Evolutionary conservation across 2,329 filamentous ascomycete species (phyloP).

Genomic region (Arthrinium puccinioides): DNA sequence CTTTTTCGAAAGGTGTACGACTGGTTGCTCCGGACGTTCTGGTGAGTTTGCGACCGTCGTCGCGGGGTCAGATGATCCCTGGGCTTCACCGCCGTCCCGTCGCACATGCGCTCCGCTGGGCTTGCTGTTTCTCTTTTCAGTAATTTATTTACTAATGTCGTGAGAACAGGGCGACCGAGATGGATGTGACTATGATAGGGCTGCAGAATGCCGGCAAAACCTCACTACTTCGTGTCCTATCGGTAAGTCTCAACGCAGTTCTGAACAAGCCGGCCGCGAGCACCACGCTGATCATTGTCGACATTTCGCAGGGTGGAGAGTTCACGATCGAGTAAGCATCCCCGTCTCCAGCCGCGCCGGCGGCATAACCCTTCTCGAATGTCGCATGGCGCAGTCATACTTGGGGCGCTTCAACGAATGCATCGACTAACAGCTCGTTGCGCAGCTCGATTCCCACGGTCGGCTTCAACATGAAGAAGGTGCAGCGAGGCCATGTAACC

Average conservation of each 20-base stretch:
- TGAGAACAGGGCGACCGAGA: slow-evolving; percentile 79
- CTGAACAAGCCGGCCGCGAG: slow-evolving; percentile 1
- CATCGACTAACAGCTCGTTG: slow-evolving; percentile 29
- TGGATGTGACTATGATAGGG: slow-evolving; percentile 99
- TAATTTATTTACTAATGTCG: too few species aligned
- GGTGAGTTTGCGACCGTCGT: slow-evolving; percentile 50
- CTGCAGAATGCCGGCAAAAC: slow-evolving; percentile 98
- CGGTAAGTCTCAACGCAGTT: slow-evolving; percentile 56
- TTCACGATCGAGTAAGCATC: slow-evolving; percentile 93
- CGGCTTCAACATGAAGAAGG: slow-evolving; percentile 98
- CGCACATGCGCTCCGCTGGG: slow-evolving; percentile 8
- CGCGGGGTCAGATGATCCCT: slow-evolving; percentile 19
- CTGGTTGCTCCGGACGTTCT: slow-evolving; percentile 96
- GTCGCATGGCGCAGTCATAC: too few species aligned
- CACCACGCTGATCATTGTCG: slow-evolving; percentile 25
- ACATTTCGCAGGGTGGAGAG: slow-evolving; percentile 70
- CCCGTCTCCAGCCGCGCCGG: too few species aligned
- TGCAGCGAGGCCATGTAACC: slow-evolving; percentile 96
- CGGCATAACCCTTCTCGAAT: too few species aligned
- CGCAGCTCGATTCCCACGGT: slow-evolving; percentile 94
- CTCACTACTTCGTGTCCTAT: slow-evolving; percentile 84
- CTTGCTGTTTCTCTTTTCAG: too few species aligned
- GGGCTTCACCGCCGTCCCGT: slow-evolving; percentile 14
- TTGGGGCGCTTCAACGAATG: not conserved
- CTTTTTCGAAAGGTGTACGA: slow-evolving; percentile 94